Evolutionary conservation across 257 asterid genomes (phyloP).

Genomic region (Capsicum chinense): DNA sequence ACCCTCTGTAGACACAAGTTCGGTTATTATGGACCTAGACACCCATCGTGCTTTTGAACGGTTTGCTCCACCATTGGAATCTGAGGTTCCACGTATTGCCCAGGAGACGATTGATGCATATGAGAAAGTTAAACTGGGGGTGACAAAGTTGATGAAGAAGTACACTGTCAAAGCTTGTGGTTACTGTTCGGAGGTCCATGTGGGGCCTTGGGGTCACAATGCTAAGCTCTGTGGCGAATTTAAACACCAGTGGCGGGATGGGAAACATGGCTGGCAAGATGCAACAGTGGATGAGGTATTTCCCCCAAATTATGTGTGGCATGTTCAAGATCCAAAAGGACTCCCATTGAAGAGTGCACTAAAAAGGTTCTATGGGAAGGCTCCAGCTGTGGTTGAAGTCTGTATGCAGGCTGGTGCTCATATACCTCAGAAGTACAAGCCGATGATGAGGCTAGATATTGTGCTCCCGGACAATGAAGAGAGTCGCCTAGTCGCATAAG

Average conservation of each 20-base stretch:
- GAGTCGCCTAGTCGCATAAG: constrained; percentile 67
- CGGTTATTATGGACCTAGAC: constrained; percentile 58
- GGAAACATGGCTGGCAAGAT: constrained; percentile 98
- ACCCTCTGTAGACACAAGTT: constrained; percentile 38
- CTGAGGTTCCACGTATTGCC: constrained; percentile 59
- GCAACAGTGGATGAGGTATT: constrained; percentile 88
- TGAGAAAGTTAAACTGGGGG: constrained; percentile 76
- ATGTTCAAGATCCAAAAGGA: constrained; percentile 72
- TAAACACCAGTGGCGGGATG: constrained; percentile 97
- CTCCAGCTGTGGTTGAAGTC: constrained; percentile 83
- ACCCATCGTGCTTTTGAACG: constrained; percentile 69
- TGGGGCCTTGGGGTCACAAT: constrained; percentile 97
- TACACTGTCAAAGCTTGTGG: constrained; percentile 95
- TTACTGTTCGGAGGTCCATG: constrained; percentile 92
- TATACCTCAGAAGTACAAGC: constrained; percentile 67
- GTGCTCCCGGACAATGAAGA: constrained; percentile 78
- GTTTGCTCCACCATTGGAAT: constrained; percentile 56
- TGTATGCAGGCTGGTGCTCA: constrained; percentile 92
- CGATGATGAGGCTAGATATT: constrained; percentile 91
- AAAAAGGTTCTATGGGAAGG: constrained; percentile 82
- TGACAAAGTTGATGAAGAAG: constrained; percentile 70
- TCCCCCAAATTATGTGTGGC: constrained; percentile 89
- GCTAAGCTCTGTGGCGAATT: constrained; percentile 93
- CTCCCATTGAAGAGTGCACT: constrained; percentile 59
- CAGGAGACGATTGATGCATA: constrained; percentile 68